These are phyloP conservation scores for Dioszegia hungarica DNA, from an alignment of 768 basidiomycete genomes.

Conservation along the genomic window DNA sequence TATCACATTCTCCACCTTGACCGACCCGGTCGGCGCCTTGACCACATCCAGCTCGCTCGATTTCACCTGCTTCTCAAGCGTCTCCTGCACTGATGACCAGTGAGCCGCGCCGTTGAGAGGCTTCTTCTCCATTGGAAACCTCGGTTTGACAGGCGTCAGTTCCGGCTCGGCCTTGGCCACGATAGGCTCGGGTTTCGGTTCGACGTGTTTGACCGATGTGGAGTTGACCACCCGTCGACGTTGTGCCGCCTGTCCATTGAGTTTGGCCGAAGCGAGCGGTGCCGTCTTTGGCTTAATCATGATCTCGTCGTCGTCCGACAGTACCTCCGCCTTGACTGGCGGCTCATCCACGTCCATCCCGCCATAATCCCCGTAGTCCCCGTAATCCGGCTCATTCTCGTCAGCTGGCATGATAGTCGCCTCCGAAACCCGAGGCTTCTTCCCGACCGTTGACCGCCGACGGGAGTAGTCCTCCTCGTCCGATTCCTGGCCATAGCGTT, in stretches of 20 bases:
- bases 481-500: conserved; percentile 33
- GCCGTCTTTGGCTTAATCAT: conserved; percentile 28
- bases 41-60: conserved; percentile 33
- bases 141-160: conserved; percentile 16
- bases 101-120: conserved; percentile 23
- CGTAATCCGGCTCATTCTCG: conserved; percentile 22
- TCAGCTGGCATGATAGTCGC: conserved; percentile 24
- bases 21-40: conserved; percentile 23
- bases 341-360: conserved; percentile 30
- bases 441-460: conserved; percentile 35
- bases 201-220: conserved; percentile 35
- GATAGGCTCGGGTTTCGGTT: conserved; percentile 24
- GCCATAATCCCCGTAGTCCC: conserved; percentile 16
- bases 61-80: conserved; percentile 22
- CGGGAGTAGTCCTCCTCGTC: conserved; percentile 34
- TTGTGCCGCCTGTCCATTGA: conserved; percentile 19
- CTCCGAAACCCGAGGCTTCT: conserved; percentile 40
- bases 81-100: conserved; percentile 38
- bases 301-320: conserved; percentile 31
- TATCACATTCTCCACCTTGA: conserved; percentile 53
- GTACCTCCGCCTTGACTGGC: conserved; percentile 23
- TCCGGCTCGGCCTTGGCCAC: conserved; percentile 33
- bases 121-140: conserved; percentile 14
- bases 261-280: conserved; percentile 27
- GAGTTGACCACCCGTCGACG: conserved; percentile 35